Evolutionary conservation across 768 basidiomycete species (phyloP), one percentile per base, ranked within the genome.

Genomic region (Hebeloma cylindrosporum): DNA sequence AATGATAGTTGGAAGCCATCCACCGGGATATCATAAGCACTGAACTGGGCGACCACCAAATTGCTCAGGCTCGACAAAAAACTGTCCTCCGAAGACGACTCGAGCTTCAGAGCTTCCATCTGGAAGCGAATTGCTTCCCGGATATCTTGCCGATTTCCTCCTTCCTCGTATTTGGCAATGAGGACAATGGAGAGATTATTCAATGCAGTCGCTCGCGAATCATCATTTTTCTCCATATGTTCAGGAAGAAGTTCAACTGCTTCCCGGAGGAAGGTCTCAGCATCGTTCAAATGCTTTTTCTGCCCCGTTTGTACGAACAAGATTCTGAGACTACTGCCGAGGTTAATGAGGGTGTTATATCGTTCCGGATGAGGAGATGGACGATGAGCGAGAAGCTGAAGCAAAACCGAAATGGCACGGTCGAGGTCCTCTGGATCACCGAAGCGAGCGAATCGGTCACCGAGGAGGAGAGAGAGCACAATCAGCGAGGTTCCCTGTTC

Each of bases 121-220:
- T 21, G n/a, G 4, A 43, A 16, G 7, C 35, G 22, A 17, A 43
- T 43, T 10, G 42, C 42, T 8, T 43, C 33, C 13, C 11, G 42
- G 14, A 43, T 6, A 14, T 35, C 32, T 13, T 43, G n/a, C 7
- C 35, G 17, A 5, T 10, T 20, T 8, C 28, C 14, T 17, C 21
- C 9, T 10, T 43, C 42, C 13, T 43, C 42, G n/a, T 31, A 43
- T 13, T 25, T 13, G 13, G n/a, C 13, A 2, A 31, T 31, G 3
- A 43, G 33, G 20, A 34, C 23, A 1, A 43, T 34, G 1, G 42
- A 43, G 13, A 43, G 31, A 11, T 35, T 43, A 17, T 35, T 43
- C 13, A 43, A 27, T 17, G 28, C 26, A 9, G 7, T 34, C 4
- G 32, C 16, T 10, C 42, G 31, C 21, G 21, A 22, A 3, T 43